phyloP scores from a whole-genome alignment of 805 yeast species.

The Teunomyces funiuensis region DNA sequence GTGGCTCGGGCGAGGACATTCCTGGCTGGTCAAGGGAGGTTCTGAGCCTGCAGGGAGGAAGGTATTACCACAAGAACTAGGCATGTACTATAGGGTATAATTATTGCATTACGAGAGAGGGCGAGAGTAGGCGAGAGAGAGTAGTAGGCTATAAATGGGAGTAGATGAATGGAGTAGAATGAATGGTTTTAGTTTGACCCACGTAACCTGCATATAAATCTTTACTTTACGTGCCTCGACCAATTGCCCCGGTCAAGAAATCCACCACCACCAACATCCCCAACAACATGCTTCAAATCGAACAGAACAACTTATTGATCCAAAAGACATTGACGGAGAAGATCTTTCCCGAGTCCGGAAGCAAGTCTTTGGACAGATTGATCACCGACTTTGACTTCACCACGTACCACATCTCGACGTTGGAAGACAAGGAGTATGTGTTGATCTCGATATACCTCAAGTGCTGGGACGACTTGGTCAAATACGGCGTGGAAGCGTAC shows the following conservation, averaged over 20 bases:
- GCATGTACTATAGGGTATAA: background rate
- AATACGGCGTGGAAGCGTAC: conserved; percentile 61
- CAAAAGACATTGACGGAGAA: conserved; percentile 79
- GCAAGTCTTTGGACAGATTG: conserved; percentile 70
- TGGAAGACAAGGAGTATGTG: conserved; percentile 61
- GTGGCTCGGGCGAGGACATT: conserved; percentile 83
- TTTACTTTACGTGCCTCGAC: background rate
- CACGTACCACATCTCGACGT: conserved; percentile 86
- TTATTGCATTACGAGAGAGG: background rate
- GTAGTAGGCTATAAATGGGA: too few relatives aligned
- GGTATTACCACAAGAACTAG: conserved; percentile 2
- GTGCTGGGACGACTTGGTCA: conserved; percentile 71
- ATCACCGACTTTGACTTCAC: conserved; percentile 96
- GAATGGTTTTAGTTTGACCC: too few relatives aligned
- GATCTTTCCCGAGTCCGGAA: conserved; percentile 32
- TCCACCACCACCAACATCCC: conserved; percentile 4
- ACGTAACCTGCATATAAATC: background rate
- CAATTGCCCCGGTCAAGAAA: background rate
- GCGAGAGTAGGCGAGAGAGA: background rate
- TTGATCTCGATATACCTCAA: conserved; percentile 70
- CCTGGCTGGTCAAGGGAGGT: conserved; percentile 83
- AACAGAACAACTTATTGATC: conserved; percentile 78
- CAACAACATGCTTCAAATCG: conserved; percentile 72
- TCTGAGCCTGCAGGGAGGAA: conserved; percentile 1
- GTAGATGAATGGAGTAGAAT: too few relatives aligned